Base-by-base conservation (phyloP, 2,329 filamentous ascomycete species). In the Diaporthe capsici region DNA sequence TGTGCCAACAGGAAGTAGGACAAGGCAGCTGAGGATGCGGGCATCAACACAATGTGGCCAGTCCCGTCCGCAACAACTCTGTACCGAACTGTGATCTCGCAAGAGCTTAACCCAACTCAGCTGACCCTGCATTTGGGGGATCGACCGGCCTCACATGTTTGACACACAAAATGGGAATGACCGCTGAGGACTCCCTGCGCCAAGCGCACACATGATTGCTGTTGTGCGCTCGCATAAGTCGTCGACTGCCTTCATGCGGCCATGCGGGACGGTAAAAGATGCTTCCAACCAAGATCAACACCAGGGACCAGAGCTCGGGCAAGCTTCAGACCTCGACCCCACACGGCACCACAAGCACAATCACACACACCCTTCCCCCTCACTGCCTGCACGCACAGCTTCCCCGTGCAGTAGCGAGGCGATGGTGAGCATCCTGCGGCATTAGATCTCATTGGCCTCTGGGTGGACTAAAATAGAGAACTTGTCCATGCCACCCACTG, bases 321-420 rank as follows among this genome's bases (percentile, higher is more conserved):
- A 53, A 53, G 65, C 47, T 68, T 68, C 65, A 68, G 44, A 39
- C 65, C 47, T 68, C 22, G n/a, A 25, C 5, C 65, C 65, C 57
- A 8, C 34, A 13, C 57, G 17, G 4, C 2, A n/a, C 28, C 42
- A 47, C 39, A 31, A 47, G 4, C 22, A 22, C 22, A 8, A 7
- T 3, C 28, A 34, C 25, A n/a, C 22, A 25, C 37, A 31, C 44
- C 13, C 28, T 17, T n/a, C 25, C 44, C 42, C 42, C 42, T 31
- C 42, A 22, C 25, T 47, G 25, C 37, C 25, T n/a, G 61, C 42
- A 65, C 61, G 7, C 61, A 49, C 42, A n/a, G 61, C 61, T 65
- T 12, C 8, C 25, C 10, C 4, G 25, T 65, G 60, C 61, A 49
- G 61, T 47, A 65, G 61, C 61, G 10, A 37, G 7, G 22, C 44